Conservation (phyloP, 192 early-diverging fungal genomes). For the Podochytrium sp. region DNA sequence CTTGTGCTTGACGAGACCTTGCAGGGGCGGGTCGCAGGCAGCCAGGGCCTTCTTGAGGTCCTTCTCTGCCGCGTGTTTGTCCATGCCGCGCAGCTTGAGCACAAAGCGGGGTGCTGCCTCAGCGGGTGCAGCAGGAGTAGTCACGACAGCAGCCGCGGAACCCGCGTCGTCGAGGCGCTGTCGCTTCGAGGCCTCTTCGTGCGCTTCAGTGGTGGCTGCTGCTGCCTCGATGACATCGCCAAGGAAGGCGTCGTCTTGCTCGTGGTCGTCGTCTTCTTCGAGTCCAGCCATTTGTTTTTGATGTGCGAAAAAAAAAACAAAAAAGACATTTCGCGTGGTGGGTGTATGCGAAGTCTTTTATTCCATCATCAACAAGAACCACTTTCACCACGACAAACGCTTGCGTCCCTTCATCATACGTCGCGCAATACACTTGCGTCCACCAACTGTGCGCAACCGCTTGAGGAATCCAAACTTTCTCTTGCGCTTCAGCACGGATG, state of each 20-base stretch:
- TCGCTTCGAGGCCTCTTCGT: neutral
- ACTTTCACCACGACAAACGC: conserved; percentile 59
- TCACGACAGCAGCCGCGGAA: neutral
- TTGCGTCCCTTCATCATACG: conserved; percentile 89
- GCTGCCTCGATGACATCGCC: neutral
- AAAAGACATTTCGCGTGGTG: no score
- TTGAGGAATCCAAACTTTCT: conserved; percentile 89
- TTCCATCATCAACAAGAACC: neutral
- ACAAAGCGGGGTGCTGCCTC: neutral
- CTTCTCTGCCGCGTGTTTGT: conserved; percentile 13
- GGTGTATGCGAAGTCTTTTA: neutral
- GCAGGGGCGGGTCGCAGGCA: neutral
- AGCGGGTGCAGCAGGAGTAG: neutral
- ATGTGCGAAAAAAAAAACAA: neutral
- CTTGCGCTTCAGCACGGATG: conserved; percentile 87
- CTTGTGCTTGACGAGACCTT: conserved; percentile 25
- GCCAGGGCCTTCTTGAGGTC: conserved; percentile 26
- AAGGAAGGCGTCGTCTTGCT: conserved; percentile 16
- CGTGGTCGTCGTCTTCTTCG: neutral
- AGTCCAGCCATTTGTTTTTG: neutral
- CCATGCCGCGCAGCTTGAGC: conserved; percentile 16
- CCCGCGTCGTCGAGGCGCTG: neutral
- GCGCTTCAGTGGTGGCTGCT: neutral
- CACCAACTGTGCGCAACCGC: conserved; percentile 76
- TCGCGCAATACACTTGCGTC: conserved; percentile 74